Evolutionary conservation across 179 eudicot species (phyloP).

Genomic region (Sideroxylon spinosum): DNA sequence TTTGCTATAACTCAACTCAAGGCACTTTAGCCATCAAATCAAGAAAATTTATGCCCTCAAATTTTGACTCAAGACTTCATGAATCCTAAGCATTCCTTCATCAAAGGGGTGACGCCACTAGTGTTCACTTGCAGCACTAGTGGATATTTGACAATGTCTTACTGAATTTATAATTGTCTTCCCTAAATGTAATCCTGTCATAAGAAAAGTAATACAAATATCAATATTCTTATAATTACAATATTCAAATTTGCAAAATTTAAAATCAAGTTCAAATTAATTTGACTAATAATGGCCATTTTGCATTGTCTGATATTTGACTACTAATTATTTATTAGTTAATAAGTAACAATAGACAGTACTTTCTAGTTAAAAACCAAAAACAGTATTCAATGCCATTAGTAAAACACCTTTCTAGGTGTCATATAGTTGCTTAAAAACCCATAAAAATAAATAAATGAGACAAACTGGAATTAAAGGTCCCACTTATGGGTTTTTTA

Average conservation of each 20-base stretch:
- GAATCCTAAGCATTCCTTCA: too few relatives aligned
- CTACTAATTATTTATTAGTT: neutral
- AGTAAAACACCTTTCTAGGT: neutral
- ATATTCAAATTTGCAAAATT: neutral
- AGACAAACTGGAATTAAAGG: neutral
- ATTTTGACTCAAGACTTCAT: too few relatives aligned
- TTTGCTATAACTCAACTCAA: too few relatives aligned
- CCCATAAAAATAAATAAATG: neutral
- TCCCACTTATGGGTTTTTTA: neutral
- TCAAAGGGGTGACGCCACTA: too few relatives aligned
- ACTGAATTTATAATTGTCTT: too few relatives aligned
- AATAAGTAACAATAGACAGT: neutral
- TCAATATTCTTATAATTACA: neutral
- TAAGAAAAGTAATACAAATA: neutral
- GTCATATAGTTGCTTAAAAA: constrained; percentile 1
- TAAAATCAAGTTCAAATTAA: neutral
- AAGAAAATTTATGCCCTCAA: too few relatives aligned
- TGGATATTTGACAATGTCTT: too few relatives aligned
- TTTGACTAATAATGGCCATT: neutral
- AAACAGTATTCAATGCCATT: constrained; percentile 5
- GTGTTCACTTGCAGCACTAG: too few relatives aligned
- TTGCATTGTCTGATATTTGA: neutral
- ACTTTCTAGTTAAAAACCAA: neutral
- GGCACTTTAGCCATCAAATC: too few relatives aligned
- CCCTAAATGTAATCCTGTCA: constrained; percentile 4